Base-by-base conservation (phyloP, 2,329 filamentous ascomycete genomes). In the Xylaria sp. region DNA sequence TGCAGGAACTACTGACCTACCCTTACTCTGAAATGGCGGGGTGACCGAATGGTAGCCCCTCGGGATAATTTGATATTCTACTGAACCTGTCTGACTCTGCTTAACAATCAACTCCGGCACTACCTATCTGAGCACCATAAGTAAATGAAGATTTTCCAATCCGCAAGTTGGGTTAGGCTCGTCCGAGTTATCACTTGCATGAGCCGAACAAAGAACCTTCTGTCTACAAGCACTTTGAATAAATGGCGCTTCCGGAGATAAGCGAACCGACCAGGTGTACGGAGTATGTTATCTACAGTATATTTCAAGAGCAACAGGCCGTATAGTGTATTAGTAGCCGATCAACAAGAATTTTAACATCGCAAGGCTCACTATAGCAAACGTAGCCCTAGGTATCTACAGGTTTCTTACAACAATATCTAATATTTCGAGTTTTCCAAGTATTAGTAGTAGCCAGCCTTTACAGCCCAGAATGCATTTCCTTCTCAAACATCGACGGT, bases 231-330 rank as follows among this genome's bases (percentile, higher is more conserved):
- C 38, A 28, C 40, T 33, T 63, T 66, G 63, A 68, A 66, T 66
- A 66, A 68, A 66, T 66, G 59, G 51, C 63, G 58, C 66, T 68
- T 46, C 3, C 67, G 63, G 63, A 69, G 59, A 66, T 69, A 63
- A 63, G 46, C 53, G 17, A 42, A 58, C 38, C 33, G 11, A 17
- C 36, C 9, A 28, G 26, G n/a, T 13, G 17, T n/a, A 28, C 5
- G 28, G 23, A 23, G 23, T 23, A 23, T 23, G 3, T 28, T 38
- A 20, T 56, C 26, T 53, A 17, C 17, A 15, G 13, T 28, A 31
- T 5, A 53, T 6, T 53, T 53, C 49, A 33, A 33, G 15, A 20
- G 6, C 17, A 13, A n/a, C 26, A 33, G 23, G 23, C 23, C 4
- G 3, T 10, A 17, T 13, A 31, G 10, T 51, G 28, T 13, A 15